Evolutionary conservation across 345 rosid genomes (phyloP).

Genomic region (Hirschfeldia incana): DNA sequence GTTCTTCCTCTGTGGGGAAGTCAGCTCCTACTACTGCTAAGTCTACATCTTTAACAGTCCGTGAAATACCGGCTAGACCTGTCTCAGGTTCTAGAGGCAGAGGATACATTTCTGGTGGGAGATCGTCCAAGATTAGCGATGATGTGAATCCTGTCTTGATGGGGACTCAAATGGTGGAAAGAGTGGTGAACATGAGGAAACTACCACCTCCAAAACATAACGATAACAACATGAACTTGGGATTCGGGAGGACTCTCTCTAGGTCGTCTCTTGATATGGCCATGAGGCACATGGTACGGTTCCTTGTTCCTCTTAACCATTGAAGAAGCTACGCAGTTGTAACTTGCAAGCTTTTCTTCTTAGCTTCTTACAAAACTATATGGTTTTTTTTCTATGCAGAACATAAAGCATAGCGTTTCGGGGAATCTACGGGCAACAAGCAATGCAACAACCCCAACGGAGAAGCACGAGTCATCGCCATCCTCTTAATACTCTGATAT

Average conservation of each 20-base stretch:
- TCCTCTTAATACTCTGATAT: neutral
- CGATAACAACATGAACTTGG: constrained; percentile 38
- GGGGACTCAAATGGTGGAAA: constrained; percentile 85
- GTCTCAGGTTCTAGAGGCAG: constrained; percentile 60
- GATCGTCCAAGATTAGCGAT: constrained; percentile 45
- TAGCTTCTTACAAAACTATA: neutral
- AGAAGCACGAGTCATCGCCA: constrained; percentile 8
- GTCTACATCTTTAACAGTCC: constrained; percentile 49
- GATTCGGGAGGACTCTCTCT: constrained; percentile 78
- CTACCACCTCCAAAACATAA: constrained; percentile 70
- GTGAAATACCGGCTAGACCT: constrained; percentile 52
- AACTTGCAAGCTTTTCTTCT: constrained; percentile 1
- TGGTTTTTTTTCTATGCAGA: constrained; percentile 7
- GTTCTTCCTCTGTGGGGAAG: constrained; percentile 58
- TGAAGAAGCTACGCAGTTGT: neutral
- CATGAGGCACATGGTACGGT: constrained; percentile 75
- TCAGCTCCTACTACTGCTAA: constrained; percentile 42
- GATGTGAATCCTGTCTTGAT: constrained; percentile 74
- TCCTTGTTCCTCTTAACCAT: constrained; percentile 6
- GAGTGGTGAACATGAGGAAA: constrained; percentile 89
- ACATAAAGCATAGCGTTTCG: constrained; percentile 33
- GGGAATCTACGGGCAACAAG: constrained; percentile 5
- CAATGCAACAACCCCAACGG: constrained; percentile 15
- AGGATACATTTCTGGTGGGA: constrained; percentile 45
- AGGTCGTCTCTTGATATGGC: constrained; percentile 91